Evolutionary conservation across 805 yeast species (phyloP), one percentile per base, ranked within the genome.

Genomic region (Starmera dryadoides): DNA sequence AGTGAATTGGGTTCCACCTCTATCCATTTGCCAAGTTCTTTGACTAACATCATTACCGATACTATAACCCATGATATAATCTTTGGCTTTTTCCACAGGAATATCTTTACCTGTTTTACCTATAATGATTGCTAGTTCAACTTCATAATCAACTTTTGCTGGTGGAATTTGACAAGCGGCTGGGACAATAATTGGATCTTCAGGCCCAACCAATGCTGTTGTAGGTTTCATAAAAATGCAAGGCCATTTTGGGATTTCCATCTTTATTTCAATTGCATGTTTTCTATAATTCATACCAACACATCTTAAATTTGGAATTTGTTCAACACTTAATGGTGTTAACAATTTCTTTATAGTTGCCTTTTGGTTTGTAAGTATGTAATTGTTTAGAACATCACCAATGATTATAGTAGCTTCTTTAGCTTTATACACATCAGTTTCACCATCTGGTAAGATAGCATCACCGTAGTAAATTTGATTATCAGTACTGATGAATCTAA

Each of bases 11-110:
- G 75, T 63, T 3, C 78, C 77, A 26, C 77, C 77, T 29, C 69
- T 59, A 36, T 67, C 62, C 35, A 64, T 59, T 49, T 76, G 80
- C 80, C 79, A 74, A n/a, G 66, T 66, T 40, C 81, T 60, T 47
- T 73, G 77, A 11, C 77, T 71, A 9, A 75, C 72, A 49, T 75
- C 81, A 52, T 76, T 72, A 4, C 79, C 79, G 17, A 68, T 67
- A 2, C 75, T 50, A 52, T 71, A 75, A 8, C 81, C 81, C 16
- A 72, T 52, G 4, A 75, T 69, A 42, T 73, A 62, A 34, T 64
- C 58, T 36, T 66, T 52, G 4, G 79, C 79, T 16, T 71, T 60
- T 16, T 56, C 64, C 16, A 50, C 60, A 15, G 61, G 36, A 18
- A 75, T 73, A 43, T 71, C 60, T 41, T 56, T 60, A 31, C 73